phyloP scores from a whole-genome alignment of 2,329 filamentous ascomycete genomes.

The Tympanopsis confertula region DNA sequence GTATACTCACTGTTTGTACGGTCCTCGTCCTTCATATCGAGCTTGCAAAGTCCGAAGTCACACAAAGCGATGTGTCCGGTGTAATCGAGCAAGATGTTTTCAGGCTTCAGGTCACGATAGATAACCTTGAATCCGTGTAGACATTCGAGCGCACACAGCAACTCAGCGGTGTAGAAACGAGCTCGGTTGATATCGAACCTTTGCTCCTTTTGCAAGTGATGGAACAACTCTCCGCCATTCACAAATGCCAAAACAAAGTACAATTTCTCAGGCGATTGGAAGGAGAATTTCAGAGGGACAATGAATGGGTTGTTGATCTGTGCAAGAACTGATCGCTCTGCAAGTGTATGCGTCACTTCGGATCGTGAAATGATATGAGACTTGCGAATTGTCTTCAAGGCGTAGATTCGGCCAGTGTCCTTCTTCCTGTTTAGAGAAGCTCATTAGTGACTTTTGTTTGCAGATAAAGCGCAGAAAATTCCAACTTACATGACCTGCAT shows the following conservation, averaged over 20 bases:
- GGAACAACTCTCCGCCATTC: conserved; percentile 94
- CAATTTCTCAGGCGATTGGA: conserved; percentile 96
- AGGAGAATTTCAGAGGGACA: conserved; percentile 95
- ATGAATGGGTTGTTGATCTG: conserved; percentile 99
- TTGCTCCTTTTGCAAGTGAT: conserved; percentile 92
- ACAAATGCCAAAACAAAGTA: conserved; percentile 96
- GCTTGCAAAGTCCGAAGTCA: conserved; percentile 94
- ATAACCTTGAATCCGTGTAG: conserved; percentile 98
- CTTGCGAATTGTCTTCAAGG: conserved; percentile 97
- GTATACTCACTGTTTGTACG: conserved; percentile 60
- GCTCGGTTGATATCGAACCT: conserved; percentile 95
- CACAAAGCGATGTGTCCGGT: conserved; percentile 95
- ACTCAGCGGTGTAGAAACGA: conserved; percentile 91
- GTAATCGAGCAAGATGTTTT: conserved; percentile 96
- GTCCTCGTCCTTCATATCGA: conserved; percentile 99
- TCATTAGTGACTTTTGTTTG: not conserved
- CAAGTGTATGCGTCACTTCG: conserved; percentile 91
- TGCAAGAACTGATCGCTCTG: conserved; percentile 91
- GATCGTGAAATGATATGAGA: conserved; percentile 97
- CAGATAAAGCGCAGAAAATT: not conserved
- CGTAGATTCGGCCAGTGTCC: conserved; percentile 94
- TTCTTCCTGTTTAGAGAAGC: conserved; percentile 53
- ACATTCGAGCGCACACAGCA: conserved; percentile 89
- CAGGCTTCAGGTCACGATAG: conserved; percentile 65
- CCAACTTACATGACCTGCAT: conserved; percentile 65